Evolutionary conservation across 768 basidiomycete species (phyloP), one percentile per base, ranked within the genome.

Genomic region (Leccinellum rugosiceps): DNA sequence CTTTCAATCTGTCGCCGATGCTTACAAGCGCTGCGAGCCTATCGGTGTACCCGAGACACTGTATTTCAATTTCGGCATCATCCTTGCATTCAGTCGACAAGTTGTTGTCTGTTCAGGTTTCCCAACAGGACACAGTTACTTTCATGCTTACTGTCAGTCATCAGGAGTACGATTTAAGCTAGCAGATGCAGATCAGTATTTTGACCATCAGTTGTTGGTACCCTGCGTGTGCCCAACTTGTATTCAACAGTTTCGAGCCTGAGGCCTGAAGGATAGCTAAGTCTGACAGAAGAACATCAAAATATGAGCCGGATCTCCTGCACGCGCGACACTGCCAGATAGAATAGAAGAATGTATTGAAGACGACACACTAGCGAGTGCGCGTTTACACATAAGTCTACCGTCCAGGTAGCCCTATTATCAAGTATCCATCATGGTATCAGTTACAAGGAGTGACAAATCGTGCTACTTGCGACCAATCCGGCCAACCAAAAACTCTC

Each of bases 401-500:
- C 17, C 17, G 17, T 38, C 35, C 11, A 4, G 11, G 4, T 32
- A 13, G 31, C 31, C 34, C n/a, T 41, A n/a, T 41, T 41, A 44
- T 21, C 25, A n/a, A 25, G 26, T 32, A 21, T 19, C 21, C 41
- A 15, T 45, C 23, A 0, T 11, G 21, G 55, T 57, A 30, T 28
- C 32, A 23, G 30, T 46, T 31, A 30, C 56, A 19, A 30, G 54
- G 6, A 11, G 13, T 25, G 23, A 35, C 19, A 50, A 47, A 45
- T 32, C 46, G 38, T 50, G 50, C 35, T 60, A 28, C 46, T 43
- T 45, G 51, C 57, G 65, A 17, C 74, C 78, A 38, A 84, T 72
- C 56, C 87, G 77, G 9, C 87, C 87, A 63, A 91, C 89, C 31
- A 86, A 55, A 17, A 84, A 70, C 74, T 95, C 93, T 11, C 92